Evolutionary conservation across 805 yeast genomes (phyloP), one percentile per base, ranked within the genome.

Genomic region (Nakazawaea holstii): DNA sequence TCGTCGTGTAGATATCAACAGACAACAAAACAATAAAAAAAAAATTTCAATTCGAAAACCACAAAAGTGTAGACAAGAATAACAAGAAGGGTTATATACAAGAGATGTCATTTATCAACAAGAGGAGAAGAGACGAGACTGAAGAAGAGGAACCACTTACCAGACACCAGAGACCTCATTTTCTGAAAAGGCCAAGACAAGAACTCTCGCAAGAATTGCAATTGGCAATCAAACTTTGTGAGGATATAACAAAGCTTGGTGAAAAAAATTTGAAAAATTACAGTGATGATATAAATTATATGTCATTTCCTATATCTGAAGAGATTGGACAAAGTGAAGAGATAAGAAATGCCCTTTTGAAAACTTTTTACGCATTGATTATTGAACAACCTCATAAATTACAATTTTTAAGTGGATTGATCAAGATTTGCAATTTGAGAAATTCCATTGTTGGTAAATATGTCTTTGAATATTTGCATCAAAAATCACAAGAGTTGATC

Each of bases 321-420:
- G 87, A 82, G 55, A 78, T 81, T 57, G 87, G 78, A 53, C 74
- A 72, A 52, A 82, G 82, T 47, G 82, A 77, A 50, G 72, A 72
- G 44, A 77, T 84, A 52, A 72, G 87, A 50, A 67, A 66, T 31
- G 78, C 84, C 3, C 67, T 87, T 17, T 65, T 87, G 50, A 72
- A 74, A 42, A 85, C 87, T 2, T 59, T 90, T 26, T 74, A 76
- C 46, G 87, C 95, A 2, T 76, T 87, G 39, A 72, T 84, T 9
- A 66, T 77, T 28, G 98, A 94, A 64, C 97, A 92, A 64, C 98
- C 99, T 0, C 96, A 91, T 53, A 94, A 91, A 61, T 77, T 84
- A 50, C 79, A 83, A 11, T 76, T 82, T n/a, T 64, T 92, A 49
- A 76, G 89, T 27, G 79, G 82, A 8, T 70, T 89, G 53, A 67